These are phyloP conservation scores for Exserohilum rostratum DNA, from an alignment of 2,329 filamentous ascomycete species.

Conservation along the genomic window DNA sequence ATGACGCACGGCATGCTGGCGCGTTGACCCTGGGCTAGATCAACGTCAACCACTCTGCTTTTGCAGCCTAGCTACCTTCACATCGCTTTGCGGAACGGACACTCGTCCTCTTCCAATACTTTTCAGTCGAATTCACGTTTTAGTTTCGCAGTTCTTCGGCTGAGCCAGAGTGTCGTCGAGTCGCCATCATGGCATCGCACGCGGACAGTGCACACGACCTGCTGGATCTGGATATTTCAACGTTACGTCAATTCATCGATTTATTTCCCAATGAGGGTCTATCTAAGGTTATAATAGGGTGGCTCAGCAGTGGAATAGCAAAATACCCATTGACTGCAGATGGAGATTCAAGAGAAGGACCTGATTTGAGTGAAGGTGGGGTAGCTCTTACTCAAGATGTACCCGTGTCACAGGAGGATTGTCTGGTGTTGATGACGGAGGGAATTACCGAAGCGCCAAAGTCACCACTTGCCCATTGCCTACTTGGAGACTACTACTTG, in stretches of 20 bases:
- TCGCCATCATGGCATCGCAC: conserved; percentile 41
- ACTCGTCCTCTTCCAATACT: not conserved
- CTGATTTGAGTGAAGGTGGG: conserved; percentile 55
- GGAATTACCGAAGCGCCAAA: conserved; percentile 58
- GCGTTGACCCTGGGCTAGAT: conserved; percentile 26
- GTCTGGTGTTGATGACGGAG: conserved; percentile 77
- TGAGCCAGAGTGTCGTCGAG: conserved; percentile 3
- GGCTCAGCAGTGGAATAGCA: conserved; percentile 80
- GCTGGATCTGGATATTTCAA: conserved; percentile 74
- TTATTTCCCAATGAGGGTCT: conserved; percentile 87
- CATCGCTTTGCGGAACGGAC: not conserved
- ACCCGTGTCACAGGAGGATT: conserved; percentile 75
- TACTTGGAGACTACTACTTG: conserved; percentile 84
- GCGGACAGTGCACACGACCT: conserved; percentile 46
- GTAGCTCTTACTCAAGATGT: conserved; percentile 54
- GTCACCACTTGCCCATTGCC: conserved; percentile 81
- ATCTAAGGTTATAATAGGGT: conserved; percentile 80
- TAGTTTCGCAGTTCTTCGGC: conserved; percentile 7
- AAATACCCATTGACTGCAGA: conserved; percentile 69
- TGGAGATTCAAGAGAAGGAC: conserved; percentile 40
- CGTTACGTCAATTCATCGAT: conserved; percentile 79
- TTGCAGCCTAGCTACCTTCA: not conserved
- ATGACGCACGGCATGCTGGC: conserved; percentile 33
- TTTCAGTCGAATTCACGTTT: not conserved
- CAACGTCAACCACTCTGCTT: conserved; percentile 22